Evolutionary conservation across 2,329 filamentous ascomycete genomes (phyloP), one percentile per base, ranked within the genome.

Genomic region (Pseudopyrenochaeta lycopersici): DNA sequence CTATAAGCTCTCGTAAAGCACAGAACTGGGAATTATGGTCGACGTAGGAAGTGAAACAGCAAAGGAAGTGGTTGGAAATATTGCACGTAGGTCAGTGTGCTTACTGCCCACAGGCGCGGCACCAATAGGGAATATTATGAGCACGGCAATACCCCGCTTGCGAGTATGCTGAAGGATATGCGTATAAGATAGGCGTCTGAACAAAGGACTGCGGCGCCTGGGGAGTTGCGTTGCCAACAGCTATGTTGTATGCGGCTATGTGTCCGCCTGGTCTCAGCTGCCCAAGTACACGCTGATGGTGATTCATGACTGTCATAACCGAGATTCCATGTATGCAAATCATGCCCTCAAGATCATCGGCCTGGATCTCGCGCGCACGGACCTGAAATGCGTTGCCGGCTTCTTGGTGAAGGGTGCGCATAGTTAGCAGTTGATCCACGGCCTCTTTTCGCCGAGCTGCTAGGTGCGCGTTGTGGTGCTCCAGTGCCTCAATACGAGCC

Each of bases 311-410:
- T 2, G 62, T 62, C 3, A 40, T 55, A 12, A 65, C 20, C 18
- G 47, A 52, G 9, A 42, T 62, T 1, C 46, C 54, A 29, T 53
- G 58, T 5, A 54, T 44, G 2, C 42, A 48, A 11, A 68, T n/a
- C 49, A 67, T 56, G 12, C 60, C 58, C 31, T 68, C 65, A 3
- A 67, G 49, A 15, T 68, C 60, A 9, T 64, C 63, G 11, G 44
- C 11, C 27, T 64, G 53, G 7, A 68, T 46, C 11, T 65, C 62
- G 2, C 7, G 39, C 3, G 56, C 49, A 18, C 62, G 62, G 14
- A 63, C 20, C 1, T 50, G 45, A 33, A 67, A 62, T 1, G 59
- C 53, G 23, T 66, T 66, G 35, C 46, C 51, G 18, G 64, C 58
- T 44, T 66, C 63, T 29, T 61, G 58, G 29, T 65, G 48, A 1